phyloP scores from a whole-genome alignment of 2,329 filamentous ascomycete genomes.

The Aphanocladium album region DNA sequence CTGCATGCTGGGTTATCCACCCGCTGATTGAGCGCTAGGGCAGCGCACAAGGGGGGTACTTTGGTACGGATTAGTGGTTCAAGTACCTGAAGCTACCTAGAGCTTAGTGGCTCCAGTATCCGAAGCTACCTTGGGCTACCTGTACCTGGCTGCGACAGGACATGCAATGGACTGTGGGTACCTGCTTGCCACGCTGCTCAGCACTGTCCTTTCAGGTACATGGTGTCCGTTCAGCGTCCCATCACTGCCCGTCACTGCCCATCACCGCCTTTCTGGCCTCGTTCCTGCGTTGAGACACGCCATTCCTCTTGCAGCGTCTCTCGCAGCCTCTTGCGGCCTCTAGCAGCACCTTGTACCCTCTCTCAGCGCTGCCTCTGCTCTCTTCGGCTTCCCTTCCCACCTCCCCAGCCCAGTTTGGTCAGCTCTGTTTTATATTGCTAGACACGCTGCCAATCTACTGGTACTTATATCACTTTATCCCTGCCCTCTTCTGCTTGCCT shows the following conservation, averaged over 20 bases:
- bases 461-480: constrained; percentile 1
- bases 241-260: neutral
- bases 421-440: constrained; percentile 3
- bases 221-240: neutral
- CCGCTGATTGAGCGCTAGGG: neutral
- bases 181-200: neutral
- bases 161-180: neutral
- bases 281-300: constrained; percentile 37
- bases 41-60: neutral
- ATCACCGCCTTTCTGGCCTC: constrained; percentile 15
- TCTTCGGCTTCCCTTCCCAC: neutral
- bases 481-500: neutral
- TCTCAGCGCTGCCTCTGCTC: neutral
- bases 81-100: neutral
- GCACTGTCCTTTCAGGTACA: neutral
- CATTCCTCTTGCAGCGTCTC: constrained; percentile 26
- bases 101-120: neutral
- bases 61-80: neutral
- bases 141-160: too few relatives aligned
- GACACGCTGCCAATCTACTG: neutral
- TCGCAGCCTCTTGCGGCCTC: constrained; percentile 17
- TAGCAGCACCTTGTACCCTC: neutral
- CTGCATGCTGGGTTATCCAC: neutral
- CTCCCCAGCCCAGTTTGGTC: neutral
- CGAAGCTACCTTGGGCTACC: too few relatives aligned